These are phyloP conservation scores for Backusella liffmaniae DNA, from an alignment of 192 early-diverging fungal species.

Conservation along the genomic window DNA sequence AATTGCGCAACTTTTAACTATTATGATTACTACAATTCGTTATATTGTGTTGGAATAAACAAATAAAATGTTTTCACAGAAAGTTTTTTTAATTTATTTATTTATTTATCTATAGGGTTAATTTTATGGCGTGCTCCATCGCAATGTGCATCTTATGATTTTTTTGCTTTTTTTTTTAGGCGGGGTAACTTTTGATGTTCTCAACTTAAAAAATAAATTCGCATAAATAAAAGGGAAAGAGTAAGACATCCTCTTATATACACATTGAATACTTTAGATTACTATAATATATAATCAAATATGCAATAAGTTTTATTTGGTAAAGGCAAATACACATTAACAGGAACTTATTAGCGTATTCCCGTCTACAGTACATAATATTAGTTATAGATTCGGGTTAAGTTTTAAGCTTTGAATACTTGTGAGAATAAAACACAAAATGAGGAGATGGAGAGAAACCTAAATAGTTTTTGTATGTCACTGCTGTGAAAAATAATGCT, in stretches of 20 bases:
- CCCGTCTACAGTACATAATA: neutral
- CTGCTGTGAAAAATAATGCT: neutral
- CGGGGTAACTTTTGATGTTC: neutral
- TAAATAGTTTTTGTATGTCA: neutral
- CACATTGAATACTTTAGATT: neutral
- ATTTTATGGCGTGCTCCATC: neutral
- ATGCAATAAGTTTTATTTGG: neutral
- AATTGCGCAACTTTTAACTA: constrained; percentile 3
- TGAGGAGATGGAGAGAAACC: neutral
- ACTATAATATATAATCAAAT: neutral
- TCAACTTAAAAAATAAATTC: neutral
- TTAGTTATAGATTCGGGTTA: neutral
- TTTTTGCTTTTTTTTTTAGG: neutral
- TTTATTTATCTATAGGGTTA: neutral
- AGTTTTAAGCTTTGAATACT: neutral
- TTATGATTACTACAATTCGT: neutral
- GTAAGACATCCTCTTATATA: neutral
- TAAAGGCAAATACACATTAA: neutral
- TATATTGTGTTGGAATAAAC: neutral
- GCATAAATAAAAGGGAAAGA: neutral
- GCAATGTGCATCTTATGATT: neutral
- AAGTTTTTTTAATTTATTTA: neutral
- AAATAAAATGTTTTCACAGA: neutral
- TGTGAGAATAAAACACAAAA: neutral
- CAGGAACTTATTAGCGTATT: neutral